A percentile compares a stretch with the other conserved stretches of the same genome.
These are phyloP conservation scores for Alternaria arborescens DNA, from an alignment of 2,329 filamentous ascomycete species.

Conservation along the genomic window DNA sequence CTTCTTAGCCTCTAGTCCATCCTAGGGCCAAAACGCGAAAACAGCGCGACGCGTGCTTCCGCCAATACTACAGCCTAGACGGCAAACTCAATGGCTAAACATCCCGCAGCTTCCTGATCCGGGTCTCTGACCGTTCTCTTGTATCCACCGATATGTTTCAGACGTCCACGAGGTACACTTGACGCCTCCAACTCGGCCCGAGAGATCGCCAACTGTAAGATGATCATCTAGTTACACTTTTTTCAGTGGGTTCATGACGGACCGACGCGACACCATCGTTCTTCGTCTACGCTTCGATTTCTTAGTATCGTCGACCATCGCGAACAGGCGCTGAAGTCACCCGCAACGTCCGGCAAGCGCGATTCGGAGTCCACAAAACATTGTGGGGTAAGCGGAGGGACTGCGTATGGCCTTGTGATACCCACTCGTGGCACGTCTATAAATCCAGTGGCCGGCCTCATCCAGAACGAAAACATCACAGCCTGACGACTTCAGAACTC, in stretches of 20 bases:
- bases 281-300: neutral
- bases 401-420: neutral
- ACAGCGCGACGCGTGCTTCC: neutral
- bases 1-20: conserved; percentile 11
- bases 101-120: conserved; percentile 17
- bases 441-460: conserved; percentile 11
- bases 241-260: conserved; percentile 17
- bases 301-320: conserved; percentile 7
- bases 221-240: conserved; percentile 5
- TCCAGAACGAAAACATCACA: conserved; percentile 6
- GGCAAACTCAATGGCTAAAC: neutral
- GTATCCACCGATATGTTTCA: conserved; percentile 11
- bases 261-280: conserved; percentile 9
- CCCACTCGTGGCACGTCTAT: conserved; percentile 11
- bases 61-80: neutral
- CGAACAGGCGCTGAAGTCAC: conserved; percentile 3
- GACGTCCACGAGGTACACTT: conserved; percentile 20
- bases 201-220: conserved; percentile 13
- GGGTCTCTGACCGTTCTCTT: conserved; percentile 12
- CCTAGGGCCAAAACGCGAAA: conserved; percentile 7
- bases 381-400: conserved; percentile 5
- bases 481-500: conserved; percentile 6
- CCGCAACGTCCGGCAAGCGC: conserved; percentile 2
- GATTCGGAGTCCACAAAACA: neutral
- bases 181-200: conserved; percentile 14